phyloP scores from a whole-genome alignment of 2,329 filamentous ascomycete genomes.

The Penicillium sp. region DNA sequence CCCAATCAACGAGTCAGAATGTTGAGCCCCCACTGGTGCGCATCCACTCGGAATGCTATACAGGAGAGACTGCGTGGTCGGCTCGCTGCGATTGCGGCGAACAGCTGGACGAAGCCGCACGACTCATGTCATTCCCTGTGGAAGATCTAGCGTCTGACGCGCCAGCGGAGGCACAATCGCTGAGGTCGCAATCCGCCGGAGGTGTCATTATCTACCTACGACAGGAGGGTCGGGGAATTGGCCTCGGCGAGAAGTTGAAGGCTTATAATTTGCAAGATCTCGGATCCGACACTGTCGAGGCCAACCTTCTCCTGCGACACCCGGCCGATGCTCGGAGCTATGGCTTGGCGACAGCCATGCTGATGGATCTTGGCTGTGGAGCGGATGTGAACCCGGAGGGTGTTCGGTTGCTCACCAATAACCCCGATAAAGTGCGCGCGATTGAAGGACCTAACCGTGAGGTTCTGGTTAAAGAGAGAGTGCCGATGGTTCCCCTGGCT shows the following conservation, averaged over 20 bases:
- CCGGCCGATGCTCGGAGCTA: constrained; percentile 94
- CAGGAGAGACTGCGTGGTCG: constrained; percentile 97
- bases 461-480: constrained; percentile 81
- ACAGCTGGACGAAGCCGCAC: constrained; percentile 92
- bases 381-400: constrained; percentile 59
- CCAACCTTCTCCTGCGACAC: constrained; percentile 85
- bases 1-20: constrained; percentile 14
- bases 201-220: constrained; percentile 95
- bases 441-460: constrained; percentile 90
- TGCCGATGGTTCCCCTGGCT: constrained; percentile 91
- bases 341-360: constrained; percentile 92
- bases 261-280: constrained; percentile 97
- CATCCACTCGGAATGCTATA: constrained; percentile 98
- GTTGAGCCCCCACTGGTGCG: constrained; percentile 71
- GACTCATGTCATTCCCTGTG: constrained; percentile 76
- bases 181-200: constrained; percentile 59
- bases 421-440: constrained; percentile 93
- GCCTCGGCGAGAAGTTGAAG: constrained; percentile 91
- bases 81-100: constrained; percentile 97
- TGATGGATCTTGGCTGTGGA: constrained; percentile 76
- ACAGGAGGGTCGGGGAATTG: constrained; percentile 94
- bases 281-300: constrained; percentile 96
- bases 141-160: constrained; percentile 31
- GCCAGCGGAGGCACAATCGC: constrained; percentile 25
- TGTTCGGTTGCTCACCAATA: constrained; percentile 87